Base-by-base conservation (phyloP, 208 protist species). In the Acanthamoeba healyi region DNA sequence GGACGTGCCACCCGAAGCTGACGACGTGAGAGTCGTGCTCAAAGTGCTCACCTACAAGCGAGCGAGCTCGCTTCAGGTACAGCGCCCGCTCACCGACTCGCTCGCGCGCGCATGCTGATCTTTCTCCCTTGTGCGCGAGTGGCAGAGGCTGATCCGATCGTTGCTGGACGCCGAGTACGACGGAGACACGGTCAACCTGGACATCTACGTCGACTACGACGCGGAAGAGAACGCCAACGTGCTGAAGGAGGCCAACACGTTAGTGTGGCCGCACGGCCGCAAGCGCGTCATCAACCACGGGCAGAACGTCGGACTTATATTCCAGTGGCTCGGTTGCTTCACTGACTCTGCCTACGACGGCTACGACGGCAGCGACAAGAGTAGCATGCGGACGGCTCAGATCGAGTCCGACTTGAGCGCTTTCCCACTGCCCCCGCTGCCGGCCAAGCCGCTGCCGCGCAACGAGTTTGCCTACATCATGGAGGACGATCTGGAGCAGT, bases 401-500 rank as follows among this genome's bases (percentile, higher is more conserved):
- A n/a, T n/a, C 24, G 44, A 0, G 1, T 17, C 32, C 4, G 77
- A 38, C 46, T 15, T 51, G 40, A 51, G 44, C 1, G 40, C 42
- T 12, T 38, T 38, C 29, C 42, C 46, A 9, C 46, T 86, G 19
- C 77, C 77, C 24, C 44, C 77, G 0, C 77, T 86, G 4, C 77
- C 77, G 9, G 22, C 24, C 6, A 0, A 12, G 26, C 86, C 86
- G 1, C 42, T 77, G 86, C 86, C 56, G 0, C 7, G 14, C 24
- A 70, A 74, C 36, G 54, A 72, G 65, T 74, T 79, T 26, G 86
- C 86, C 15, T 92, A 79, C 65, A 92, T 92, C 56, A 92, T 92
- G 86, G 86, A 92, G 34, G 86, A 92, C 56, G 86, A 92, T 42
- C 56, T 92, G 15, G 56, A 92, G 44, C 61, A 79, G 86, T 92